These are phyloP conservation scores for Yamadazyma trypodendri DNA, from an alignment of 1,139 yeast species.

Conservation along the genomic window DNA sequence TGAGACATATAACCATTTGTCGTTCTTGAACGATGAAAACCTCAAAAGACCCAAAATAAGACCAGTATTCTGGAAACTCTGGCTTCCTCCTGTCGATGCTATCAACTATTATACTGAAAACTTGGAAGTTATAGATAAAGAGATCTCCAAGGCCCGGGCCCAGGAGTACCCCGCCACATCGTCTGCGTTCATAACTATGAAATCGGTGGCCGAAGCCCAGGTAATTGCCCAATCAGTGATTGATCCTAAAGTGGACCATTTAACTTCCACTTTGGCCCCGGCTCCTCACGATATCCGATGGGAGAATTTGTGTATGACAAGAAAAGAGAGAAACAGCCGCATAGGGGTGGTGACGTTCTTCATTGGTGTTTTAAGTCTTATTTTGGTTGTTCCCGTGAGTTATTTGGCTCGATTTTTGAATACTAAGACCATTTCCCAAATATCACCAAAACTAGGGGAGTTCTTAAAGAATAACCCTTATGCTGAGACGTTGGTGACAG, in stretches of 20 bases:
- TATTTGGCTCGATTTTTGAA: conserved; percentile 72
- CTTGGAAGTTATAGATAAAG: conserved; percentile 56
- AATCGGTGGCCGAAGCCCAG: conserved; percentile 82
- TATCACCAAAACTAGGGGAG: conserved; percentile 73
- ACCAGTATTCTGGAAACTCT: conserved; percentile 39
- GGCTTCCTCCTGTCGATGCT: conserved; percentile 61
- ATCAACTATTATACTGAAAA: conserved; percentile 59
- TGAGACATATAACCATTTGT: conserved; percentile 20
- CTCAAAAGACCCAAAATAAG: conserved; percentile 50
- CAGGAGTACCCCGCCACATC: conserved; percentile 63
- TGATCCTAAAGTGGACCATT: conserved; percentile 73
- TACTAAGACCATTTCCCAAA: conserved; percentile 61
- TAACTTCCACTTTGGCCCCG: conserved; percentile 77
- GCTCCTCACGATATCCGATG: conserved; percentile 86
- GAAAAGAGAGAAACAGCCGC: conserved; percentile 54
- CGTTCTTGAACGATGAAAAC: conserved; percentile 29
- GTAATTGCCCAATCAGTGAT: conserved; percentile 86
- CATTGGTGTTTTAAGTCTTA: conserved; percentile 62
- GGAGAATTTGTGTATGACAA: conserved; percentile 67
- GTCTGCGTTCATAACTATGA: conserved; percentile 80
- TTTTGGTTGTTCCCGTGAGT: conserved; percentile 72
- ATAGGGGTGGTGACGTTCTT: conserved; percentile 62
- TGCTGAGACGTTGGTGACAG: conserved; percentile 68
- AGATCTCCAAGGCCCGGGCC: conserved; percentile 54
- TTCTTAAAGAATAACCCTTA: conserved; percentile 56